Conservation (phyloP, 1,284 basidiomycete genomes). For the Malassezia japonica region DNA sequence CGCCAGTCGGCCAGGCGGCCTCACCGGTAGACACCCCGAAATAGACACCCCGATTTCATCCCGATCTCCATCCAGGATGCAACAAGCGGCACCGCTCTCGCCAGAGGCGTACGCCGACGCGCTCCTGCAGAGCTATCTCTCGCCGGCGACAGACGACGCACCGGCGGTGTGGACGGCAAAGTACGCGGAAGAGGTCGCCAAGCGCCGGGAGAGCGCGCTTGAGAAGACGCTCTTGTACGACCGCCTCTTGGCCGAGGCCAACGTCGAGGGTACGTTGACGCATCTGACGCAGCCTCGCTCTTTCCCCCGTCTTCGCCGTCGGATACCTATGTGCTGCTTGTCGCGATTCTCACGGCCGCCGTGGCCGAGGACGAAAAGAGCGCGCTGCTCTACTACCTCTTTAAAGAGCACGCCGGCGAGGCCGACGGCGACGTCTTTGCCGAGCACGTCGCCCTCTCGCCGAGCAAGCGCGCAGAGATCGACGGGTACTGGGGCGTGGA, state of each 20-base stretch:
- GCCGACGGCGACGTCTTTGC: not conserved
- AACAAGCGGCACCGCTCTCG: slow-evolving; percentile 1
- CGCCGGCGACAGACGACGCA: not conserved
- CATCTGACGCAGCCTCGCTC: slow-evolving; percentile 1
- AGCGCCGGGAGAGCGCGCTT: slow-evolving; percentile 3
- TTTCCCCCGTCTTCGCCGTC: slow-evolving; percentile 9
- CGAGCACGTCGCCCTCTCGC: not conserved
- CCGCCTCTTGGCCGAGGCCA: slow-evolving; percentile 8
- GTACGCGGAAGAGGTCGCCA: slow-evolving; percentile 3
- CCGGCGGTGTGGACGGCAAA: not conserved
- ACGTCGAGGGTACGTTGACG: not conserved
- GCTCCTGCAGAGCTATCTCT: slow-evolving; percentile 5
- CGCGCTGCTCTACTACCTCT: slow-evolving; percentile 12
- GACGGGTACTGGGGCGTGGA: slow-evolving; percentile 10
- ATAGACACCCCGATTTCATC: too few species aligned
- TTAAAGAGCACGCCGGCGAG: not conserved
- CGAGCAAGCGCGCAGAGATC: not conserved
- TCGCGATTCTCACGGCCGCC: slow-evolving; percentile 4
- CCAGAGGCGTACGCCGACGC: slow-evolving; percentile 15
- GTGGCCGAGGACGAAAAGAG: not conserved
- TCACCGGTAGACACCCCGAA: not conserved
- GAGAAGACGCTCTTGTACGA: slow-evolving; percentile 5
- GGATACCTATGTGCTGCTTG: slow-evolving; percentile 8
- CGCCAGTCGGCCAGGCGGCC: slow-evolving; percentile 1
- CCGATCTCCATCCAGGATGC: not conserved